A percentile compares a stretch with the other conserved stretches of the same genome.
Conservation (phyloP, 345 rosid species). For the Citrus unshiu region DNA sequence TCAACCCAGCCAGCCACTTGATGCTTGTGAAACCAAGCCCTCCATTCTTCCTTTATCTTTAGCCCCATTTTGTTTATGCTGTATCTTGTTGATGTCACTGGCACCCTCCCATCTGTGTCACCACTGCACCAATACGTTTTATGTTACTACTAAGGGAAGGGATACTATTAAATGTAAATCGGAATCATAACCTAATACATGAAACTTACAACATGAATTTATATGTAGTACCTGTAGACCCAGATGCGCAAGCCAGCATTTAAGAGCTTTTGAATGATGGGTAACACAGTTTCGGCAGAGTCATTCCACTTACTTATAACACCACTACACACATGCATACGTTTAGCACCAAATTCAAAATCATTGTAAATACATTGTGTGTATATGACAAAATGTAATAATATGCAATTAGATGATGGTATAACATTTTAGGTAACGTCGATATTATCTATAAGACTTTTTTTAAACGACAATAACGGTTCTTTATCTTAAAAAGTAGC, state of each 20-base stretch:
- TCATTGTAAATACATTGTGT: neutral
- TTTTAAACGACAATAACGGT: too few species aligned
- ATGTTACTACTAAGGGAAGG: neutral
- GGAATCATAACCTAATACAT: neutral
- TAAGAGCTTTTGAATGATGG: conserved; percentile 54
- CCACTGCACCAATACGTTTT: conserved; percentile 11
- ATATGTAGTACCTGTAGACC: conserved; percentile 56
- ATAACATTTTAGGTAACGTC: too few species aligned
- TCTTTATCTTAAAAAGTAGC: too few species aligned
- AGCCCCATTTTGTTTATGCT: conserved; percentile 52
- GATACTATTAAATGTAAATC: neutral
- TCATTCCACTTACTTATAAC: conserved; percentile 48
- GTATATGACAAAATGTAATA: neutral
- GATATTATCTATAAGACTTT: too few species aligned
- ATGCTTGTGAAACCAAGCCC: conserved; percentile 64
- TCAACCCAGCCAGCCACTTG: conserved; percentile 83
- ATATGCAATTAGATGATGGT: neutral
- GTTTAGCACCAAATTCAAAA: neutral
- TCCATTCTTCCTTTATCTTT: conserved; percentile 49
- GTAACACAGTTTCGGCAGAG: conserved; percentile 43
- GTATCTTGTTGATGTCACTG: conserved; percentile 73
- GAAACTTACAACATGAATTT: neutral
- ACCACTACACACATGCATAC: conserved; percentile 15
- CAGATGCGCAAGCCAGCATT: conserved; percentile 61
- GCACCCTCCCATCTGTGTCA: conserved; percentile 84